These are phyloP conservation scores for Aciculosporium take DNA, from an alignment of 2,329 filamentous ascomycete species.

Conservation along the genomic window DNA sequence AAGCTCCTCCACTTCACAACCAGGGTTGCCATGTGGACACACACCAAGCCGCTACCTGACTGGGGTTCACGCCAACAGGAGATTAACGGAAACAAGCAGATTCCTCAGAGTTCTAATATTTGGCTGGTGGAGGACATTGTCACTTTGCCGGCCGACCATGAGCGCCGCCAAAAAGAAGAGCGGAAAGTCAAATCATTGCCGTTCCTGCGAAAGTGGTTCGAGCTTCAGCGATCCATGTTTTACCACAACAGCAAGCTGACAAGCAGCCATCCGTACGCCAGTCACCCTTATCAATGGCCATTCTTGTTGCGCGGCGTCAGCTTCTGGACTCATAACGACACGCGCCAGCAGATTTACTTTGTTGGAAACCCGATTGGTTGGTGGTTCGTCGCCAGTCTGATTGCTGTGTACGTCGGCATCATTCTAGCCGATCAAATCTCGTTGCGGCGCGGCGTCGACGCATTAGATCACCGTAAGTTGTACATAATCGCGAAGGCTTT, in stretches of 20 bases:
- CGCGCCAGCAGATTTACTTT: slow-evolving; percentile 95
- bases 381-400: slow-evolving; percentile 86
- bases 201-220: slow-evolving; percentile 89
- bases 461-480: slow-evolving; percentile 77
- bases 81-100: slow-evolving; percentile 98
- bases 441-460: slow-evolving; percentile 81
- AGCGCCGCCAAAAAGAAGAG: slow-evolving; percentile 60
- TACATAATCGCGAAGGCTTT: no score
- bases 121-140: slow-evolving; percentile 90
- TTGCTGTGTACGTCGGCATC: slow-evolving; percentile 89
- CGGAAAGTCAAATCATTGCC: slow-evolving; percentile 70
- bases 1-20: slow-evolving; percentile 89
- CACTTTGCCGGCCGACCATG: slow-evolving; percentile 57
- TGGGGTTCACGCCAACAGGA: slow-evolving; percentile 97
- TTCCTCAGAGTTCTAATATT: slow-evolving; percentile 76
- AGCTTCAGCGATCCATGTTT: slow-evolving; percentile 97
- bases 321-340: slow-evolving; percentile 97
- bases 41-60: slow-evolving; percentile 85
- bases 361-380: slow-evolving; percentile 91
- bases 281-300: slow-evolving; percentile 91
- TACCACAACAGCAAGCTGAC: slow-evolving; percentile 98
- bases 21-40: slow-evolving; percentile 98
- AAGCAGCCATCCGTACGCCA: slow-evolving; percentile 90
- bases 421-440: slow-evolving; percentile 87
- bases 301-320: slow-evolving; percentile 94